Evolutionary conservation across 768 basidiomycete genomes (phyloP).

Genomic region (Mycena belliarum): DNA sequence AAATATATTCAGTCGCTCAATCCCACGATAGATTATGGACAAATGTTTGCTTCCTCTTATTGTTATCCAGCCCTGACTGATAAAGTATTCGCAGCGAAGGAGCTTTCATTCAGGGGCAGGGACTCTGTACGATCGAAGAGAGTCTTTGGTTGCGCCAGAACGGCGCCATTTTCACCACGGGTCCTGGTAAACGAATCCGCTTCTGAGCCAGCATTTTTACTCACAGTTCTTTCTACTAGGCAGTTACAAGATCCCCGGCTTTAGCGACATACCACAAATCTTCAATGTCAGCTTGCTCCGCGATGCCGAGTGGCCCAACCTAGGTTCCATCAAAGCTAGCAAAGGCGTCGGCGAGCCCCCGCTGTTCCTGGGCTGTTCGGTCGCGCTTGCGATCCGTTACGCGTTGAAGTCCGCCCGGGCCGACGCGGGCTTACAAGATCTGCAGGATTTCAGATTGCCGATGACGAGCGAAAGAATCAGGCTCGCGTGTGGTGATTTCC

Average conservation of each 20-base stretch:
- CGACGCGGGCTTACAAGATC: constrained; percentile 15
- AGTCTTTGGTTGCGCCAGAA: constrained; percentile 23
- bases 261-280: constrained; percentile 22
- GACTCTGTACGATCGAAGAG: constrained; percentile 22
- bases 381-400: constrained; percentile 23
- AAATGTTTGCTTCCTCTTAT: constrained; percentile 5
- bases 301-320: constrained; percentile 24
- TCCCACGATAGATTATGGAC: constrained; percentile 21
- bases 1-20: not conserved
- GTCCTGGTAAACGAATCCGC: constrained; percentile 10
- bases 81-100: constrained; percentile 12
- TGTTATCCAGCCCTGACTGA: not conserved
- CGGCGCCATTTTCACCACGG: constrained; percentile 22
- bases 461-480: constrained; percentile 23
- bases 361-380: constrained; percentile 22
- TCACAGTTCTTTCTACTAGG: constrained; percentile 4
- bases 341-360: constrained; percentile 23
- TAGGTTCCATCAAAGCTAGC: constrained; percentile 23
- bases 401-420: constrained; percentile 19
- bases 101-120: constrained; percentile 22
- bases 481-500: constrained; percentile 19
- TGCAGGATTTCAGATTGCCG: constrained; percentile 22
- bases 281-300: constrained; percentile 23
- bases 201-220: not conserved
- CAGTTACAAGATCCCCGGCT: constrained; percentile 24